Percentiles rank a stretch among this genome's conserved stretches.
Conservation (phyloP, 768 basidiomycete species). For the Coprinopsis sp. region DNA sequence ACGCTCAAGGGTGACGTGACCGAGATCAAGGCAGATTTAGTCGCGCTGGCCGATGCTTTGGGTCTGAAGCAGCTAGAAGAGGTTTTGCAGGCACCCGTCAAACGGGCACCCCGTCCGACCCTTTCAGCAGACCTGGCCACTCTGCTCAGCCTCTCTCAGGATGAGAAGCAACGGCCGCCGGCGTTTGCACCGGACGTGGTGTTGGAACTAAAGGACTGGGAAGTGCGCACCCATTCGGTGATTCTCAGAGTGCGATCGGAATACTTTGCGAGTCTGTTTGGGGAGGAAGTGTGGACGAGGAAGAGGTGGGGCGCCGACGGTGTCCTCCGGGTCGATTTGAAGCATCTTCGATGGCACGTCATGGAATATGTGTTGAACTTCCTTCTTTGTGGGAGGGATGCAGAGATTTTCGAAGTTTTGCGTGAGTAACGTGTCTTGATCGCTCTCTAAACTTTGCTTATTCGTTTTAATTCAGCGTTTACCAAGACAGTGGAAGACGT, state of each 20-base stretch:
- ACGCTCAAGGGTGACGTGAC: slow-evolving; percentile 36
- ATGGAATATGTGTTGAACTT: slow-evolving; percentile 75
- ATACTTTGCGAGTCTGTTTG: slow-evolving; percentile 83
- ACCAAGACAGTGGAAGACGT: slow-evolving; percentile 64
- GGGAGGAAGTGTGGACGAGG: slow-evolving; percentile 75
- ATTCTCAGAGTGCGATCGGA: slow-evolving; percentile 79
- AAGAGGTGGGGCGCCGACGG: slow-evolving; percentile 52
- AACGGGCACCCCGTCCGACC: slow-evolving; percentile 45
- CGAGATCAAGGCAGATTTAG: slow-evolving; percentile 61
- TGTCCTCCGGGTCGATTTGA: slow-evolving; percentile 59
- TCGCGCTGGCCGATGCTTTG: slow-evolving; percentile 51
- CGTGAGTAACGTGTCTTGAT: slow-evolving; percentile 32
- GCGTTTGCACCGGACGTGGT: slow-evolving; percentile 62
- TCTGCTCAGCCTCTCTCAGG: slow-evolving; percentile 40
- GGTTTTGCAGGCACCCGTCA: slow-evolving; percentile 59
- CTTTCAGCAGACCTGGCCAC: slow-evolving; percentile 45
- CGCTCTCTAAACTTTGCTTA: slow-evolving; percentile 1
- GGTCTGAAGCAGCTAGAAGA: slow-evolving; percentile 49
- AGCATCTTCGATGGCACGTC: slow-evolving; percentile 66
- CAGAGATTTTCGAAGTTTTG: slow-evolving; percentile 65
- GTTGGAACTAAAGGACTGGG: slow-evolving; percentile 61
- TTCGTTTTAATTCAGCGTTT: slow-evolving; percentile 46
- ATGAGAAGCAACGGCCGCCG: slow-evolving; percentile 4
- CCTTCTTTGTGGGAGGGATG: slow-evolving; percentile 68
- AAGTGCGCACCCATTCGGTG: slow-evolving; percentile 63